These are phyloP conservation scores for Saturnispora bothae DNA, from an alignment of 805 yeast genomes.

Conservation along the genomic window DNA sequence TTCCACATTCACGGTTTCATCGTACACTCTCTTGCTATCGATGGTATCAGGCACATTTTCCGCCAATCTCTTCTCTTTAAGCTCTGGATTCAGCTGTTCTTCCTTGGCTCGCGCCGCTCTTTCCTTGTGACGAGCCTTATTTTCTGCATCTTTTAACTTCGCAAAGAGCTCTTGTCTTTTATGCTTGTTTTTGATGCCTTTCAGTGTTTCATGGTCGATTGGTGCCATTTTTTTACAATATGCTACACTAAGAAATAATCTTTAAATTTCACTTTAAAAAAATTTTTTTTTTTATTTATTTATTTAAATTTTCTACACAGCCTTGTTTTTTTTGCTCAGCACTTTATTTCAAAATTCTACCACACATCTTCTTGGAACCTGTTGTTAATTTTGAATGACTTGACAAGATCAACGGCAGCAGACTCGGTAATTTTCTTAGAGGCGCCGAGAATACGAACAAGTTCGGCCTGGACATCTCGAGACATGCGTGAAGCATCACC, in stretches of 20 bases:
- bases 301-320: neutral
- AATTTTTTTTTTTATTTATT: neutral
- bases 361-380: constrained; percentile 95
- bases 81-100: constrained; percentile 73
- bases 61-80: constrained; percentile 68
- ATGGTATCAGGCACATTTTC: constrained; percentile 74
- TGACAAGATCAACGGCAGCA: constrained; percentile 61
- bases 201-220: constrained; percentile 31
- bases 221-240: constrained; percentile 15
- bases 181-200: constrained; percentile 59
- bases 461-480: constrained; percentile 66
- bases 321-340: too few relatives aligned
- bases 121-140: constrained; percentile 64
- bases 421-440: constrained; percentile 34
- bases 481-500: constrained; percentile 93
- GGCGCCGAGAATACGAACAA: constrained; percentile 48
- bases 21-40: constrained; percentile 74
- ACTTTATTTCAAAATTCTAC: constrained; percentile 32
- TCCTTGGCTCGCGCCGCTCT: constrained; percentile 81
- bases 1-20: constrained; percentile 63
- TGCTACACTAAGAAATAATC: too few relatives aligned
- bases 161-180: constrained; percentile 72
- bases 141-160: constrained; percentile 60
- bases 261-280: neutral
- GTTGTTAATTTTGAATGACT: constrained; percentile 66